Evolutionary conservation across 441 rosid genomes (phyloP), one percentile per base, ranked within the genome.

Genomic region (Populus hybrid): DNA sequence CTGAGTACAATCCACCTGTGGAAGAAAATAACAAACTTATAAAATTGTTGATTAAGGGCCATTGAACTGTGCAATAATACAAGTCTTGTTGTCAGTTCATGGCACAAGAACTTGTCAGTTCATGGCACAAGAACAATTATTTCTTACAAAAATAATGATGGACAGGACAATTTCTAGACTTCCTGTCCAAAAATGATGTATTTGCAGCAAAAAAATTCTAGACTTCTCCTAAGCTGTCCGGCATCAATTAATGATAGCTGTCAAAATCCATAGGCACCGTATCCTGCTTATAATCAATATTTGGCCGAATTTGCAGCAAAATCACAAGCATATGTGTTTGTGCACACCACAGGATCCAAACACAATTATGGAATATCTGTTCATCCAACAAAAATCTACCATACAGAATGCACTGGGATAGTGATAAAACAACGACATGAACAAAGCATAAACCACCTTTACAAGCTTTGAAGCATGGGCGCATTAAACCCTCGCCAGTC

Each of bases 401-500:
- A 36, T 20, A 40, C 20, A 9, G 16, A 7, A 36, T 69, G 59
- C 26, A 42, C 59, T 69, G 56, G 45, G 12, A 56, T 20, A 68
- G 11, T n/a, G 24, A 31, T 40, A 35, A n/a, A 69, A 69, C 18
- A 71, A 77, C 68, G n/a, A 26, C 61, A 80, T 31, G 56, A 14
- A 42, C 65, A 61, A 83, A 82, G 70, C 78, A 77, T 23, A 61
- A 71, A 85, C 79, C 80, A 95, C 99, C 99, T 89, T 87, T 88
- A 56, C 38, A 69, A 81, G 98, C 97, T 87, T 93, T 92, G 92
- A 93, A 95, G 87, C 97, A 93, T 73, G 99, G 99, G 56, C 97
- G 95, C 99, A 95, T 91, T 77, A 95, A 88, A 76, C 98, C 98
- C 81, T 93, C 99, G 68, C 93, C 97, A 0, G 97, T 95, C 83